Conservation (phyloP, 192 early-diverging fungal species). For the Helicostylum pulchrum region DNA sequence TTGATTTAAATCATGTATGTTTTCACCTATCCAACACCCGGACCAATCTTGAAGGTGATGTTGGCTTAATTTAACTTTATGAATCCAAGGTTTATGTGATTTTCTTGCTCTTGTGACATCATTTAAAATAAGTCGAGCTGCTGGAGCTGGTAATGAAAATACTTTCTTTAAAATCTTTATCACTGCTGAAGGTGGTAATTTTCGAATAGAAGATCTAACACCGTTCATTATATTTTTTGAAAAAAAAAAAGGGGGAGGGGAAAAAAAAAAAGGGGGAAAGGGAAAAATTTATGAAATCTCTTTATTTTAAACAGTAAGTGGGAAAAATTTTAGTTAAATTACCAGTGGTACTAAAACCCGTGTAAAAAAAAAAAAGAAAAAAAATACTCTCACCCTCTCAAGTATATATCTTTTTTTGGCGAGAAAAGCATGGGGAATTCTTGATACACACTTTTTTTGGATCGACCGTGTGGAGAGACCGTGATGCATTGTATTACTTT, state of each 20-base stretch:
- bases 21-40: constrained; percentile 42
- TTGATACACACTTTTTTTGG: too few species aligned
- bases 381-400: not conserved
- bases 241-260: not conserved
- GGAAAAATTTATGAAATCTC: not conserved
- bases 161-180: constrained; percentile 32
- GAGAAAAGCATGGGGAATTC: too few species aligned
- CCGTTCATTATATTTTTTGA: constrained; percentile 18
- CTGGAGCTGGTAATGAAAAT: constrained; percentile 36
- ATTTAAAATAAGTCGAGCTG: constrained; percentile 35
- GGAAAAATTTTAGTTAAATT: not conserved
- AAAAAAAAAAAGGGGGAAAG: constrained; percentile 1
- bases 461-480: too few species aligned
- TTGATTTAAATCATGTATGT: constrained; percentile 11
- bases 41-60: constrained; percentile 25
- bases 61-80: constrained; percentile 15
- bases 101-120: constrained; percentile 33
- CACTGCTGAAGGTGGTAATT: constrained; percentile 34
- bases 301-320: not conserved
- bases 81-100: constrained; percentile 36
- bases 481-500: too few species aligned
- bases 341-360: constrained; percentile 1
- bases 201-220: constrained; percentile 29
- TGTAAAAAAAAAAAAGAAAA: constrained; percentile 1
- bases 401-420: too few species aligned